phyloP scores from a whole-genome alignment of 148 eudicot species.

The Talinum fruticosum region DNA sequence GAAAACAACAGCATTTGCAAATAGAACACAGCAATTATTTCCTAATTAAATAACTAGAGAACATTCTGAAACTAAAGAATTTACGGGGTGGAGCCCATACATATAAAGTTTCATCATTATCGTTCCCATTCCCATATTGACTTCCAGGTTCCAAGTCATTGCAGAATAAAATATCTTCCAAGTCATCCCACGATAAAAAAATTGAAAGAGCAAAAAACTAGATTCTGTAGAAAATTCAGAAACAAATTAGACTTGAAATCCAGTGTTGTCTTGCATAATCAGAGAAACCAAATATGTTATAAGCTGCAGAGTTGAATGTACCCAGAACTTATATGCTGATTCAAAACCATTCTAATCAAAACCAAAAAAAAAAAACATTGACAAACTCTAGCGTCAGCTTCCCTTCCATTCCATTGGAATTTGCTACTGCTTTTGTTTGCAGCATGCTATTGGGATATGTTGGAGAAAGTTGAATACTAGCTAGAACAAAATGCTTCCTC shows the following conservation, averaged over 20 bases:
- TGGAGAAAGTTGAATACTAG: not conserved
- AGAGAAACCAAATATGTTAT: too few species aligned
- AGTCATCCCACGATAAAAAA: not conserved
- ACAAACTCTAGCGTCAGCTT: not conserved
- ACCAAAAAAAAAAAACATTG: not conserved
- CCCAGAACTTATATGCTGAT: not conserved
- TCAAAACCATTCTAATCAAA: not conserved
- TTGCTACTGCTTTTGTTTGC: not conserved
- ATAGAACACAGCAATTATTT: not conserved
- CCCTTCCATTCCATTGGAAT: not conserved
- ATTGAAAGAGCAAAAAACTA: not conserved
- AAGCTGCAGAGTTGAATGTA: too few species aligned
- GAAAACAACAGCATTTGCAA: not conserved
- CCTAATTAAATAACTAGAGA: not conserved
- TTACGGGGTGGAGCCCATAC: not conserved
- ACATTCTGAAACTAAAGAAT: not conserved
- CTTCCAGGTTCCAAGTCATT: not conserved
- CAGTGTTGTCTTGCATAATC: too few species aligned
- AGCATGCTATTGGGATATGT: not conserved
- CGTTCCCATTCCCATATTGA: too few species aligned
- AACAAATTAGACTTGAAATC: not conserved
- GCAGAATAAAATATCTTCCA: not conserved
- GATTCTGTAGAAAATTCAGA: not conserved
- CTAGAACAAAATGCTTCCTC: not conserved
- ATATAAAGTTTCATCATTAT: not conserved